A percentile compares a stretch with the other conserved stretches of the same genome.
These are phyloP conservation scores for Cornus florida DNA, from an alignment of 148 eudicot genomes.

Conservation along the genomic window DNA sequence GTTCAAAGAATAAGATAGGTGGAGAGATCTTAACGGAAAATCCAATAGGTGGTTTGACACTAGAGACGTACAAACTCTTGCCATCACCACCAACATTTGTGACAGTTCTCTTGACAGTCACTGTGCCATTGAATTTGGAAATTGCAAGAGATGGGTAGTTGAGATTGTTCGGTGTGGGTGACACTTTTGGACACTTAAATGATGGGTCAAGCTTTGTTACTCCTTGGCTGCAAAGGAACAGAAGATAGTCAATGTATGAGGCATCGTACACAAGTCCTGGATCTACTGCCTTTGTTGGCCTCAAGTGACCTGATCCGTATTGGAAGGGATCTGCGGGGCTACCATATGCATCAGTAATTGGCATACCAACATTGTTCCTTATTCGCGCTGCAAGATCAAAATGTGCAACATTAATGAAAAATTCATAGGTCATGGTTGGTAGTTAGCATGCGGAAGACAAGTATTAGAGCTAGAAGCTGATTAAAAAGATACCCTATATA, in stretches of 20 bases:
- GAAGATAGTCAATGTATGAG: conserved; percentile 69
- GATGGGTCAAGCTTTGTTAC: conserved; percentile 31
- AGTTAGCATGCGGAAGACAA: too few relatives aligned
- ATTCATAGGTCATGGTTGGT: not conserved
- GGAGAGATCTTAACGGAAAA: conserved; percentile 53
- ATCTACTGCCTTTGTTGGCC: conserved; percentile 76
- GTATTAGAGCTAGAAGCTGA: too few relatives aligned
- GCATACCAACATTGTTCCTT: conserved; percentile 42
- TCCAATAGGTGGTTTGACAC: conserved; percentile 56
- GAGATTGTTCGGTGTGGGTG: conserved; percentile 42
- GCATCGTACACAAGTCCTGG: conserved; percentile 91
- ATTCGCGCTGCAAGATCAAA: conserved; percentile 51
- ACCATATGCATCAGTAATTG: conserved; percentile 59
- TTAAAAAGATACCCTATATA: too few relatives aligned
- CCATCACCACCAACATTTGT: conserved; percentile 58
- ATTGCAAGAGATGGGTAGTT: conserved; percentile 78
- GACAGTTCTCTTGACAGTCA: conserved; percentile 51
- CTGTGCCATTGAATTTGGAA: conserved; percentile 46
- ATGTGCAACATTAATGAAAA: not conserved
- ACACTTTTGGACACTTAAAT: conserved; percentile 55
- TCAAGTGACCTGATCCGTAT: conserved; percentile 79
- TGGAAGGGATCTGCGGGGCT: conserved; percentile 69
- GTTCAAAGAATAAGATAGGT: conserved; percentile 39
- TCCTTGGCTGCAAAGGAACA: conserved; percentile 60
- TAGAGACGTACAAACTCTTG: conserved; percentile 44